phyloP scores from a whole-genome alignment of 1,284 basidiomycete genomes.

The Rhizopogon hawkerae region DNA sequence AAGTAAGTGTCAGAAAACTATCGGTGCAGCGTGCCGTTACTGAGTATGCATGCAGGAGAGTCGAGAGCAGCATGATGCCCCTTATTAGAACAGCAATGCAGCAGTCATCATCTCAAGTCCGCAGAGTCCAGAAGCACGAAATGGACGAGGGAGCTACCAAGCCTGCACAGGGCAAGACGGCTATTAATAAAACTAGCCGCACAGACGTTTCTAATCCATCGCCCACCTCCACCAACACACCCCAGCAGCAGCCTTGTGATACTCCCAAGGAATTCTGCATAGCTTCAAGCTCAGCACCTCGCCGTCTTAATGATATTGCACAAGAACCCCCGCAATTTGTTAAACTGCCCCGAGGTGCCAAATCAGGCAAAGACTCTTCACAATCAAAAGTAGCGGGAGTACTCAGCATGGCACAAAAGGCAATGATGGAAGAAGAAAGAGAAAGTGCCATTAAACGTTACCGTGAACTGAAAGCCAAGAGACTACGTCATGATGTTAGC shows the following conservation, averaged over 20 bases:
- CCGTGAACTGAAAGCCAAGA: slow-evolving; percentile 54
- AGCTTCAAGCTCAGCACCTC: slow-evolving; percentile 47
- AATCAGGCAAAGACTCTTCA: slow-evolving; percentile 15
- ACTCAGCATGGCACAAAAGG: slow-evolving; percentile 65
- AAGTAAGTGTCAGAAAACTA: slow-evolving; percentile 35
- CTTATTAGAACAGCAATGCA: slow-evolving; percentile 54
- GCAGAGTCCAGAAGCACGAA: slow-evolving; percentile 39
- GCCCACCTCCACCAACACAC: slow-evolving; percentile 10
- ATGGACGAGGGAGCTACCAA: slow-evolving; percentile 28
- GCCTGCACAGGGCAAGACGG: slow-evolving; percentile 18
- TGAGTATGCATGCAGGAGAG: slow-evolving; percentile 39
- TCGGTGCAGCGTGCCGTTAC: slow-evolving; percentile 3
- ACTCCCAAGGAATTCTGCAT: slow-evolving; percentile 48
- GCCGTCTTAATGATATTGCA: slow-evolving; percentile 61
- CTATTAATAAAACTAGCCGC: slow-evolving; percentile 9
- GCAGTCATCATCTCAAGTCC: slow-evolving; percentile 42
- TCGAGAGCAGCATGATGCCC: slow-evolving; percentile 61
- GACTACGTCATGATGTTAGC: slow-evolving; percentile 12
- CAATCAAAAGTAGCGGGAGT: slow-evolving; percentile 32
- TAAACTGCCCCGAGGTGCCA: slow-evolving; percentile 34
- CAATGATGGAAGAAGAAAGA: slow-evolving; percentile 67
- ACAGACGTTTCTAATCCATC: slow-evolving; percentile 11
- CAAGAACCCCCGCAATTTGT: slow-evolving; percentile 52
- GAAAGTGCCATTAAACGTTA: slow-evolving; percentile 60
- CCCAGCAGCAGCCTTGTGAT: slow-evolving; percentile 12